phyloP scores from a whole-genome alignment of 1,284 basidiomycete genomes.

The Stereum hirsutum region DNA sequence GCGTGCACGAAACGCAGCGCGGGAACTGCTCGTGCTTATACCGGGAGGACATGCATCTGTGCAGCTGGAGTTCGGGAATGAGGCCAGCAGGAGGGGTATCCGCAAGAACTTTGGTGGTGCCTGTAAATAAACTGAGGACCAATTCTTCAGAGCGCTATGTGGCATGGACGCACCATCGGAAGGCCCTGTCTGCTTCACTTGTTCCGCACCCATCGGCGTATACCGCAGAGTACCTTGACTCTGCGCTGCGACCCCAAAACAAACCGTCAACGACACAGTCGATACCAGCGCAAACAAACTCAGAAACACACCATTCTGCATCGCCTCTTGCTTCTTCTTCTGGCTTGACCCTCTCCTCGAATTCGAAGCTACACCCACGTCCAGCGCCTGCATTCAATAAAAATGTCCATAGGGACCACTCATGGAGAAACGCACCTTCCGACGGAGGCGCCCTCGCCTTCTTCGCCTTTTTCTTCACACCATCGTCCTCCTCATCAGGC shows the following conservation, averaged over 20 bases:
- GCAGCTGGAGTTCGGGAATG: constrained; percentile 62
- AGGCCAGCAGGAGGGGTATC: too few relatives aligned
- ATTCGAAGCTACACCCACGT: too few relatives aligned
- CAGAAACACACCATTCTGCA: constrained; percentile 20
- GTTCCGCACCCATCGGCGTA: constrained; percentile 24
- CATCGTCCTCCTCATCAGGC: constrained; percentile 24
- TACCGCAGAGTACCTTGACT: constrained; percentile 37
- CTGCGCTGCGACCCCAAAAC: constrained; percentile 25
- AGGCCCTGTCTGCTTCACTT: constrained; percentile 36
- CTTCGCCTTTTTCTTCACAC: constrained; percentile 31
- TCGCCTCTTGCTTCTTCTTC: constrained; percentile 61
- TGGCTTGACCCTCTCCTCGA: constrained; percentile 56
- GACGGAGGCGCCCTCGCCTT: constrained; percentile 30
- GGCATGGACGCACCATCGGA: constrained; percentile 26
- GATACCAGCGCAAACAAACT: neutral
- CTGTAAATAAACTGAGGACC: constrained; percentile 6
- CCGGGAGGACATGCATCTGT: constrained; percentile 72
- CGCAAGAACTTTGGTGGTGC: constrained; percentile 14
- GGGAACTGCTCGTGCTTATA: constrained; percentile 64
- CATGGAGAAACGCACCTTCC: too few relatives aligned
- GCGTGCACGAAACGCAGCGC: constrained; percentile 70
- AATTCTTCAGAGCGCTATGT: constrained; percentile 4
- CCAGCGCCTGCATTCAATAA: constrained; percentile 22
- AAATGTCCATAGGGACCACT: constrained; percentile 7
- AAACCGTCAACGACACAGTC: neutral